A percentile compares a stretch with the other conserved stretches of the same genome.
These are phyloP conservation scores for Trichosporon ovoides DNA, from an alignment of 1,284 basidiomycete species.

Conservation along the genomic window DNA sequence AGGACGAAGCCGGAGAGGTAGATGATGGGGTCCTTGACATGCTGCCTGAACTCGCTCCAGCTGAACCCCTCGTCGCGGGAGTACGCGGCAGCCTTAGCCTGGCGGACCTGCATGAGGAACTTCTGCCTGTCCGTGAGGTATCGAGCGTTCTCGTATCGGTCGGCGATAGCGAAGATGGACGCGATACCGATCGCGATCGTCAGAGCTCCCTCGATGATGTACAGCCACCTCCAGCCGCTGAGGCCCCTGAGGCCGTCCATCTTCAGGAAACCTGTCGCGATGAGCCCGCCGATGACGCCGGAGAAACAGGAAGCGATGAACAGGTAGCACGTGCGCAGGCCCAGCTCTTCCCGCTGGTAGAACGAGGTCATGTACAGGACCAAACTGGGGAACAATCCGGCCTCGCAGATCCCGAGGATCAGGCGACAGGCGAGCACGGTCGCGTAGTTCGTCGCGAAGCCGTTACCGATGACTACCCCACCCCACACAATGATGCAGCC, in stretches of 20 bases:
- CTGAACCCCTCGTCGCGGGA: slow-evolving; percentile 12
- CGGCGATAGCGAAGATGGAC: slow-evolving; percentile 9
- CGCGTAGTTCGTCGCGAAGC: slow-evolving; percentile 18
- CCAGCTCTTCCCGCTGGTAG: slow-evolving; percentile 32
- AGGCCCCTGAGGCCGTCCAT: slow-evolving; percentile 13
- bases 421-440: slow-evolving; percentile 25
- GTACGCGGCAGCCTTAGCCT: slow-evolving; percentile 11
- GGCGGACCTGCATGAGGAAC: slow-evolving; percentile 11
- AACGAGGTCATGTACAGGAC: slow-evolving; percentile 27
- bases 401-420: slow-evolving; percentile 33
- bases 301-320: slow-evolving; percentile 32
- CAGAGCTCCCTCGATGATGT: slow-evolving; percentile 16
- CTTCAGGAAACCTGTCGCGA: slow-evolving; percentile 18
- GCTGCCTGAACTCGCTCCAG: slow-evolving; percentile 17
- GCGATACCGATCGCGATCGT: slow-evolving; percentile 8
- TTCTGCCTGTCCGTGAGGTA: slow-evolving; percentile 17
- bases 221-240: slow-evolving; percentile 16
- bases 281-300: slow-evolving; percentile 35
- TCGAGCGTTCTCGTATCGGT: slow-evolving; percentile 6
- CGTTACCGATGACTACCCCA: slow-evolving; percentile 27
- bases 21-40: slow-evolving; percentile 17
- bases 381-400: slow-evolving; percentile 28
- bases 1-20: slow-evolving; percentile 23
- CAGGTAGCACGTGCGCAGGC: slow-evolving; percentile 30
- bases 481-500: slow-evolving; percentile 25